phyloP scores from a whole-genome alignment of 2,329 filamentous ascomycete species.

The Aureobasidium subglaciale region DNA sequence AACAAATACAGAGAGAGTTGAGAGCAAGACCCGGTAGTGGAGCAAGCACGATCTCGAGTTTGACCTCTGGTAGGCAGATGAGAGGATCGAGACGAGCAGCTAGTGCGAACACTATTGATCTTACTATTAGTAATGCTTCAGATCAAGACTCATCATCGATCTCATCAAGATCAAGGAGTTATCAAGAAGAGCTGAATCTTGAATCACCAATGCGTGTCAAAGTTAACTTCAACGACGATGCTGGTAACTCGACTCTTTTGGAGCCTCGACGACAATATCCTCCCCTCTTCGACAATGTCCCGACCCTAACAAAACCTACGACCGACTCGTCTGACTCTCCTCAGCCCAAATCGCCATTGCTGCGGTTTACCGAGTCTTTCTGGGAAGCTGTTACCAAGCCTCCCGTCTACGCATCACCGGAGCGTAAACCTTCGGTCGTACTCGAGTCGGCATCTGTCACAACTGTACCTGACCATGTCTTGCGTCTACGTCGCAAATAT shows the following conservation, averaged over 20 bases:
- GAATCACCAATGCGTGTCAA: slow-evolving; percentile 29
- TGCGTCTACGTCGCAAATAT: slow-evolving; percentile 26
- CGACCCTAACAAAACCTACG: background rate
- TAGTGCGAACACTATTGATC: background rate
- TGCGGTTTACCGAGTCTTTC: slow-evolving; percentile 22
- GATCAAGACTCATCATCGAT: slow-evolving; percentile 6
- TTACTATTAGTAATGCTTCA: slow-evolving; percentile 2
- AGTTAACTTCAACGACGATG: slow-evolving; percentile 31
- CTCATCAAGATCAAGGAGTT: slow-evolving; percentile 21
- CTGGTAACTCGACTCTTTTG: slow-evolving; percentile 16
- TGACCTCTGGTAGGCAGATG: background rate
- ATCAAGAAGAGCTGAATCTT: slow-evolving; percentile 30
- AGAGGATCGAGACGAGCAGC: slow-evolving; percentile 1
- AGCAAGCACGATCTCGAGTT: background rate
- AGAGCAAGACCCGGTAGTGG: slow-evolving; percentile 1
- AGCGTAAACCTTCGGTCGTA: background rate
- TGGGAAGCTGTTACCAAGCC: slow-evolving; percentile 23
- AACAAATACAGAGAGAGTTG: slow-evolving; percentile 25
- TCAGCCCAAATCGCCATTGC: background rate
- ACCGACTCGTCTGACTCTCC: background rate
- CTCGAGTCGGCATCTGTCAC: background rate
- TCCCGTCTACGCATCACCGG: slow-evolving; percentile 7
- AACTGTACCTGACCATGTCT: slow-evolving; percentile 11
- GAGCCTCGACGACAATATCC: slow-evolving; percentile 19
- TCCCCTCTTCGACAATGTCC: slow-evolving; percentile 23